phyloP scores from a whole-genome alignment of 2,329 filamentous ascomycete species.

The Aspergillus puulaauensis region DNA sequence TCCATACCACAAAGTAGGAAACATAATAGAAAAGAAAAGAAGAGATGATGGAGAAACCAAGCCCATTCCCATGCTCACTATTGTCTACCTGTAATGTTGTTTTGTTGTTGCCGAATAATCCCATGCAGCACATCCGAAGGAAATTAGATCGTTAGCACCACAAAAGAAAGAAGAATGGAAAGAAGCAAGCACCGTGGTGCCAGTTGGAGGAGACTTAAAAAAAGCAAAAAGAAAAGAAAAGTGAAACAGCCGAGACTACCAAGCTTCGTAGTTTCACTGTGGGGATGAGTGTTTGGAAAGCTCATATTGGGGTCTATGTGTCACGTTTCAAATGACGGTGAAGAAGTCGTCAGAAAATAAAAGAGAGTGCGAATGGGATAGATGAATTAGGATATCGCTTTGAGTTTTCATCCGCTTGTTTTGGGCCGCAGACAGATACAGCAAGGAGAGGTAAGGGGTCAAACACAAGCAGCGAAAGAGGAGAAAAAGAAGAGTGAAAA shows the following conservation, averaged over 20 bases:
- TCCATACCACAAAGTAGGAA: not conserved
- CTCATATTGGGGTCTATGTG: conserved; percentile 8
- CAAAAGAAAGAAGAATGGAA: conserved; percentile 6
- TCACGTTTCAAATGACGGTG: conserved; percentile 1
- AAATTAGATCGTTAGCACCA: not conserved
- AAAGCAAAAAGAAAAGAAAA: conserved; percentile 2
- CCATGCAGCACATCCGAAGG: conserved; percentile 7
- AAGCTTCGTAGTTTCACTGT: not conserved
- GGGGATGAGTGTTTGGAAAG: not conserved
- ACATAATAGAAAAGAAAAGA: not conserved
- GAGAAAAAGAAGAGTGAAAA: not conserved
- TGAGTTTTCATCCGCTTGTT: conserved; percentile 3
- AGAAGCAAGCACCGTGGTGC: not conserved
- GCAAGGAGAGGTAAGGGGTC: conserved; percentile 3
- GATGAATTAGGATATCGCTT: not conserved
- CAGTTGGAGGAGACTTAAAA: not conserved
- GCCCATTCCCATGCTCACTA: not conserved
- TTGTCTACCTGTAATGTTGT: conserved; percentile 12
- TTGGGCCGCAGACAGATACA: not conserved
- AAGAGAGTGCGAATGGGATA: not conserved
- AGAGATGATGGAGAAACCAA: not conserved
- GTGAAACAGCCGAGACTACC: not conserved
- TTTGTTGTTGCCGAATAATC: not conserved
- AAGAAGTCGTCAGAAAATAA: not conserved
- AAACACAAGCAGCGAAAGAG: not conserved